Base-by-base conservation (phyloP, 345 rosid species). In the Brassica incana region DNA sequence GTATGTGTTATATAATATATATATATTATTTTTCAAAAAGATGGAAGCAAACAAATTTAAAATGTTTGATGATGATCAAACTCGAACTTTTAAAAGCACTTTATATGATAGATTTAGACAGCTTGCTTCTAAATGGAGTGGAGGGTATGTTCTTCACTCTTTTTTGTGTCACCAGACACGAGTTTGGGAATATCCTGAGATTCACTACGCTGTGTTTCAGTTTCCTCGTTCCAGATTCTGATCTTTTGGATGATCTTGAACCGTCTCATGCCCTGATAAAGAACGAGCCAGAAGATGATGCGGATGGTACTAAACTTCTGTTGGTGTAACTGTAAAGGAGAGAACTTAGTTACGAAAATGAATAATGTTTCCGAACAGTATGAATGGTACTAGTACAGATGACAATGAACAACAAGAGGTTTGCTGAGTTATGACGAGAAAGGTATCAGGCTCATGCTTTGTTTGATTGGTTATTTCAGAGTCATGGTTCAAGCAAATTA, bases 81-180 rank as follows among this genome's bases (percentile, higher is more conserved):
- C 58, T 50, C 18, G 18, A 50, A n/a, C 58, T 5, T n/a, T 50
- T 50, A 67, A 85, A 91, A 32, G 86, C 45, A 90, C 94, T 1
- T 89, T 92, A 52, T 91, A 88, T 52, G 97, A 94, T 54, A 89
- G 90, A 77, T 78, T 89, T 14, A 95, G 97, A 32, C 68, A 75
- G 9, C 85, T 92, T 64, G 78, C 90, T 62, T 86, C 95, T 33
- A 90, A 90, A 85, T 87, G 88, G 88, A 66, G 85, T 6, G 97
- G 95, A 76, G 91, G 92, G 25, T 52, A 90, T 10, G 85, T 84
- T 50, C 91, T 92, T n/a, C 90, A 83, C 60, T 10, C 75, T 16
- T 81, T 81, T 90, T 8, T 79, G 85, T 43, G 93, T 92, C 65
- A 90, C 91, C 0, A 85, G 95, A 60, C 84, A 85, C 6, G 86